phyloP scores from a whole-genome alignment of 2,329 filamentous ascomycete genomes.

The Bipolaris cookei region DNA sequence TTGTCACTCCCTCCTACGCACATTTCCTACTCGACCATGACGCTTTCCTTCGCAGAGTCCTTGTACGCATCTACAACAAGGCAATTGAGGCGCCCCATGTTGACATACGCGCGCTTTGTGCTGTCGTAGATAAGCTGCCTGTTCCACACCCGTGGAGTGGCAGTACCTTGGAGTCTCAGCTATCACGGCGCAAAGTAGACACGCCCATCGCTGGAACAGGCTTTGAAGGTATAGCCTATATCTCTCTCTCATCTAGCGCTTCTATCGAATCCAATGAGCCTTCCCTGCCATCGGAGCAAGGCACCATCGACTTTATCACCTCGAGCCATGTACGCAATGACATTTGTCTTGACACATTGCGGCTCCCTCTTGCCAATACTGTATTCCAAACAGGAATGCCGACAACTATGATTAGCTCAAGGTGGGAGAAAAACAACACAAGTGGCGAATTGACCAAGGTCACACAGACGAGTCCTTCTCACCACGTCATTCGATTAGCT shows the following conservation, averaged over 20 bases:
- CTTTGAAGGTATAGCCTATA: conserved; percentile 46
- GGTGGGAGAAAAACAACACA: conserved; percentile 24
- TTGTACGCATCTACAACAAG: conserved; percentile 26
- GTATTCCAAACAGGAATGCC: conserved; percentile 72
- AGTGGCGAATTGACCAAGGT: conserved; percentile 11
- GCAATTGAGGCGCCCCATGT: background rate
- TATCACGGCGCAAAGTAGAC: conserved; percentile 1
- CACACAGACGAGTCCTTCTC: conserved; percentile 21
- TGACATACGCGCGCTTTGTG: conserved; percentile 35
- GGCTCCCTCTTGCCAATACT: conserved; percentile 77
- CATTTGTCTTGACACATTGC: conserved; percentile 33
- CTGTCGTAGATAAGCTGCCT: conserved; percentile 49
- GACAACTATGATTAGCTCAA: conserved; percentile 35
- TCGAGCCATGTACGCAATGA: conserved; percentile 7
- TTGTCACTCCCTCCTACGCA: conserved; percentile 45
- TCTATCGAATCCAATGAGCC: conserved; percentile 16
- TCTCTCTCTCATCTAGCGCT: conserved; percentile 19
- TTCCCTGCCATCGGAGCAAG: conserved; percentile 20
- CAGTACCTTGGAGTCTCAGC: background rate
- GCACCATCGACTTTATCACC: conserved; percentile 35
- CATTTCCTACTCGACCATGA: conserved; percentile 37
- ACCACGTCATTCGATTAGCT: conserved; percentile 24
- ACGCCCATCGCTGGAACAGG: conserved; percentile 33
- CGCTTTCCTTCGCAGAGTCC: conserved; percentile 36
- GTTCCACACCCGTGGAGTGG: conserved; percentile 17